phyloP scores from a whole-genome alignment of 2,329 filamentous ascomycete species.

The Elsinoe fawcettii region DNA sequence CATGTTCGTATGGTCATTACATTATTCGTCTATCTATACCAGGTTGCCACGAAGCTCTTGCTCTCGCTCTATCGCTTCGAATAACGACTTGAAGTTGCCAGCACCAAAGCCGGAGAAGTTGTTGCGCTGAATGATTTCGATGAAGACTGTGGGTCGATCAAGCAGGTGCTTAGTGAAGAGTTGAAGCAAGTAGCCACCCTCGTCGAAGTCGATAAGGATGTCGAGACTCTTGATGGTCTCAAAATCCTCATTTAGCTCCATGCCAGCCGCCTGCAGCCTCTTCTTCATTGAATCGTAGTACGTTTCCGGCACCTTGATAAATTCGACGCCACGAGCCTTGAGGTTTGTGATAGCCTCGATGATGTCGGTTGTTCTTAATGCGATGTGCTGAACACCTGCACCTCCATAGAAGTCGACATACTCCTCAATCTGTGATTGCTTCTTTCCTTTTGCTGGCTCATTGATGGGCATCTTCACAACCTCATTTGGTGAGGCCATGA shows the following conservation, averaged over 20 bases:
- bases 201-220: conserved; percentile 92
- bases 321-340: conserved; percentile 81
- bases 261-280: conserved; percentile 56
- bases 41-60: conserved; percentile 81
- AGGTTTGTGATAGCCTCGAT: conserved; percentile 67
- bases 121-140: conserved; percentile 91
- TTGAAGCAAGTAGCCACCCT: conserved; percentile 73
- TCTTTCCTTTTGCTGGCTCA: conserved; percentile 83
- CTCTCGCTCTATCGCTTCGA: conserved; percentile 91
- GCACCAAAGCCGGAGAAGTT: conserved; percentile 89
- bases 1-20: neutral
- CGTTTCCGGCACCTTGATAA: conserved; percentile 79
- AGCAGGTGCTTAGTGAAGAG: conserved; percentile 65
- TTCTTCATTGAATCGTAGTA: conserved; percentile 75
- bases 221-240: conserved; percentile 68
- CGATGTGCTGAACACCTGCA: conserved; percentile 87
- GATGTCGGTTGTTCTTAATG: conserved; percentile 74
- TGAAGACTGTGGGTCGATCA: conserved; percentile 90
- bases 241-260: conserved; percentile 67
- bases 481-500: conserved; percentile 81
- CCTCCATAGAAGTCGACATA: conserved; percentile 80
- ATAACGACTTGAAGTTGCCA: conserved; percentile 90
- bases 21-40: conserved; percentile 18
- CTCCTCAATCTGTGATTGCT: conserved; percentile 89
- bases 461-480: conserved; percentile 98